These are phyloP conservation scores for Corallochytrium limacisporum DNA, from an alignment of 78 protist species.

Conservation along the genomic window DNA sequence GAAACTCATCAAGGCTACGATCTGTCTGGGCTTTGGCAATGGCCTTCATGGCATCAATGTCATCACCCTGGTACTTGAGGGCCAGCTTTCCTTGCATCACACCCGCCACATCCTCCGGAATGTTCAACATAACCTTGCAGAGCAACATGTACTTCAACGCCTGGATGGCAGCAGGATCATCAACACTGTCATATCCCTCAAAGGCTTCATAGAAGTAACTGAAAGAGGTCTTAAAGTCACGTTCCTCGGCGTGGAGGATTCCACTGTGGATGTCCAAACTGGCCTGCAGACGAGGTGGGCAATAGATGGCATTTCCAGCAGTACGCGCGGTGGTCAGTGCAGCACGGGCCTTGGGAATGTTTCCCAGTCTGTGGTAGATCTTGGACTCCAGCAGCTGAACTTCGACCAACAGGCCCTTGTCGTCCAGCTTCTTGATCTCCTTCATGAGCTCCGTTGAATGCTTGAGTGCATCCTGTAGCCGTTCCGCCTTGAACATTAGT, in stretches of 20 bases:
- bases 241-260: slow-evolving; percentile 86
- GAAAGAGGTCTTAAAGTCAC: slow-evolving; percentile 90
- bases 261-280: slow-evolving; percentile 68
- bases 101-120: slow-evolving; percentile 53
- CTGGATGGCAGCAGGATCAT: slow-evolving; percentile 33
- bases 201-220: slow-evolving; percentile 92
- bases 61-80: slow-evolving; percentile 45
- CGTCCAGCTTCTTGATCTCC: slow-evolving; percentile 91
- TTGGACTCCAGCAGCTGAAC: slow-evolving; percentile 70
- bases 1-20: slow-evolving; percentile 55
- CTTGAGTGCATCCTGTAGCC: slow-evolving; percentile 42
- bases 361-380: slow-evolving; percentile 60
- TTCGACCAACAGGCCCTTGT: slow-evolving; percentile 88
- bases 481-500: slow-evolving; percentile 17
- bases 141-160: slow-evolving; percentile 90
- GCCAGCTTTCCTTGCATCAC: slow-evolving; percentile 70
- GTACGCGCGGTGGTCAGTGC: slow-evolving; percentile 88
- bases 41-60: slow-evolving; percentile 70
- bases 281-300: slow-evolving; percentile 89
- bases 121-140: slow-evolving; percentile 74
- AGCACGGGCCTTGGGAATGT: slow-evolving; percentile 58
- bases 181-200: slow-evolving; percentile 50
- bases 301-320: slow-evolving; percentile 85
- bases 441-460: slow-evolving; percentile 45
- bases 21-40: slow-evolving; percentile 54